Conservation (phyloP, 2,329 filamentous ascomycete genomes). For the Epichloe scottii region DNA sequence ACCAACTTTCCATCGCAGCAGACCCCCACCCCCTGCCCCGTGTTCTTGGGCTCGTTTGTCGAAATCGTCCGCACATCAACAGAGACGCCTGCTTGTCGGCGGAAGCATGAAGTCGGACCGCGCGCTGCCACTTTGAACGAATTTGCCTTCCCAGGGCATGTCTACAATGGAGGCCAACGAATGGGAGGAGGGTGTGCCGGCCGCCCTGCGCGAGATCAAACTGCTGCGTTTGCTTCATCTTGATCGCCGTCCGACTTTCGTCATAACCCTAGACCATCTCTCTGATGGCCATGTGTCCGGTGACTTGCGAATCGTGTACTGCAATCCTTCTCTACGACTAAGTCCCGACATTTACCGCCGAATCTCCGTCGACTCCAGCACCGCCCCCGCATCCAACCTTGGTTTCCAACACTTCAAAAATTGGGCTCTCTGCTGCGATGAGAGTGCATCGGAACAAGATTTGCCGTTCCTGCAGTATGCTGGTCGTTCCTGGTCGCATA, state of each 20-base stretch:
- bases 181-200: neutral
- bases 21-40: too few relatives aligned
- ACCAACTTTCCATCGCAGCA: neutral
- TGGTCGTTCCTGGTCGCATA: constrained; percentile 4
- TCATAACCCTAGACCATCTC: constrained; percentile 16
- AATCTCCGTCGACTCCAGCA: neutral
- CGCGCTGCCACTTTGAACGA: neutral
- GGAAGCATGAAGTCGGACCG: neutral
- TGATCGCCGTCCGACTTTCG: constrained; percentile 30
- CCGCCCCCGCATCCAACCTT: neutral
- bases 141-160: neutral
- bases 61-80: neutral
- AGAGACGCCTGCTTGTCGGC: neutral
- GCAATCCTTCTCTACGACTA: constrained; percentile 17
- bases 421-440: neutral
- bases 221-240: constrained; percentile 27
- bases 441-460: neutral
- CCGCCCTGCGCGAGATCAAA: constrained; percentile 15
- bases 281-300: constrained; percentile 3
- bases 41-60: neutral
- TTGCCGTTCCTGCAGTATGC: constrained; percentile 5
- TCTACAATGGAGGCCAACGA: neutral
- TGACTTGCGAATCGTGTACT: constrained; percentile 19
- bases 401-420: constrained; percentile 4
- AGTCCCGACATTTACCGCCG: constrained; percentile 1